phyloP scores from a whole-genome alignment of 495 filamentous ascomycete species.

The Penicillium desertorum region DNA sequence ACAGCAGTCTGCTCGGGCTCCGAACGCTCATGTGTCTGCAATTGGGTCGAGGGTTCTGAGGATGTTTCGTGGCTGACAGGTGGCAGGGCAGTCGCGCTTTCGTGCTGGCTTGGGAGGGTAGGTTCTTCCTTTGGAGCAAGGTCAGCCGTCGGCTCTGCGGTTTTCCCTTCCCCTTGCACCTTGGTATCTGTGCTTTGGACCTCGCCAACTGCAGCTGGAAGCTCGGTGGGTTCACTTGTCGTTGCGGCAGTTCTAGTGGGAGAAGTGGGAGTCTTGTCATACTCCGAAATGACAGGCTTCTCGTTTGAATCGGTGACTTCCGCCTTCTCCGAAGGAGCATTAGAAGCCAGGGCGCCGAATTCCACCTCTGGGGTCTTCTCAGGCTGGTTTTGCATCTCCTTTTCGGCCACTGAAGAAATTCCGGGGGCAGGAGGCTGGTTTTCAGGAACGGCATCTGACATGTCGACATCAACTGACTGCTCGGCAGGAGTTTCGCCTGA shows the following conservation, averaged over 20 bases:
- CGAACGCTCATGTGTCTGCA: constrained; percentile 1
- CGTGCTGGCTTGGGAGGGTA: neutral
- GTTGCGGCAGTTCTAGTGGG: neutral
- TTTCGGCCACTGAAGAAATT: constrained; percentile 13
- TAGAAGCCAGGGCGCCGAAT: neutral
- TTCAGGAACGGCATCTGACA: constrained; percentile 29
- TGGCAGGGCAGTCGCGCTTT: neutral
- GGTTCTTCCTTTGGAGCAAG: constrained; percentile 1
- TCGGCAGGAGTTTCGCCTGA: constrained; percentile 24
- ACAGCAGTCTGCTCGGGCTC: neutral
- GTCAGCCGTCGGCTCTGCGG: neutral
- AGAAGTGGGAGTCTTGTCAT: neutral
- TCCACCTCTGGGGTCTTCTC: neutral
- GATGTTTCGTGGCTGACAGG: constrained; percentile 12
- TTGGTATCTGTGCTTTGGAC: neutral
- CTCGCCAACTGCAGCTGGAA: neutral
- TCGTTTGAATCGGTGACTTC: neutral
- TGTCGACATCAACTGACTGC: constrained; percentile 26
- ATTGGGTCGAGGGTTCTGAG: constrained; percentile 7
- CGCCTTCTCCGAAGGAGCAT: neutral
- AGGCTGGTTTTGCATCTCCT: constrained; percentile 5
- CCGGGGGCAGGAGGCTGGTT: constrained; percentile 25
- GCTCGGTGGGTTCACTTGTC: neutral
- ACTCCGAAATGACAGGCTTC: neutral
- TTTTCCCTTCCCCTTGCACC: neutral